Evolutionary conservation across 1,284 basidiomycete species (phyloP).

Genomic region (Cutaneotrichosporon mucoides): DNA sequence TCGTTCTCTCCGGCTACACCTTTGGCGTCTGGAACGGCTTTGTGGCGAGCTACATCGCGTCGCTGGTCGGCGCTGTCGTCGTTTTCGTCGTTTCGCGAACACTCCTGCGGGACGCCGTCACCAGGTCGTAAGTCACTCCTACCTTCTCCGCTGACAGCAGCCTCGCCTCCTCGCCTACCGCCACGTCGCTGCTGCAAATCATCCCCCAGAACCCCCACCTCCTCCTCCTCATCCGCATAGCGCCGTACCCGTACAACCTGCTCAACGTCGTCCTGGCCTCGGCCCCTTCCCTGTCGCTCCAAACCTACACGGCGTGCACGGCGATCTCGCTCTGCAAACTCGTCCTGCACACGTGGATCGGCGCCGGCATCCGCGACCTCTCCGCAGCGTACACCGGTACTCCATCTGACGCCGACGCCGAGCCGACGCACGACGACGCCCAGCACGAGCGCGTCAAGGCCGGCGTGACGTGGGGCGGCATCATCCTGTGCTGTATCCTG

Average conservation of each 20-base stretch:
- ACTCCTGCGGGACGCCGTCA: conserved; percentile 37
- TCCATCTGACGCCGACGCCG: background rate
- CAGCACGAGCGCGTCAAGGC: conserved; percentile 31
- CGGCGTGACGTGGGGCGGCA: conserved; percentile 39
- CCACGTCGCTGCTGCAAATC: conserved; percentile 42
- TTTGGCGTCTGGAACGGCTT: conserved; percentile 54
- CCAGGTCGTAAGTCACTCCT: conserved; percentile 32
- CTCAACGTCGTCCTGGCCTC: conserved; percentile 55
- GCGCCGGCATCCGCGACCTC: conserved; percentile 39
- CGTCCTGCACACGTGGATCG: conserved; percentile 45
- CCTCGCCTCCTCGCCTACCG: conserved; percentile 37
- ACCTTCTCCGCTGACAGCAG: conserved; percentile 17
- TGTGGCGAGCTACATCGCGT: conserved; percentile 52
- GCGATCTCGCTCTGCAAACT: conserved; percentile 53
- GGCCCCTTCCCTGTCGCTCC: conserved; percentile 49
- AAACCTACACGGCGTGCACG: conserved; percentile 52
- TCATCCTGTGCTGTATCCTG: conserved; percentile 49
- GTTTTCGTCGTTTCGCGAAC: conserved; percentile 51
- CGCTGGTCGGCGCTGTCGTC: conserved; percentile 50
- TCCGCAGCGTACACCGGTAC: conserved; percentile 22
- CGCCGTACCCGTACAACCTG: conserved; percentile 55
- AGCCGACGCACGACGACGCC: conserved; percentile 7
- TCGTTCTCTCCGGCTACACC: conserved; percentile 53
- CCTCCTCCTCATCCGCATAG: conserved; percentile 53
- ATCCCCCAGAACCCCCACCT: conserved; percentile 49